Evolutionary conservation across 305 asterid species (phyloP), one percentile per base, ranked within the genome.

Genomic region (Salvia sclarea): DNA sequence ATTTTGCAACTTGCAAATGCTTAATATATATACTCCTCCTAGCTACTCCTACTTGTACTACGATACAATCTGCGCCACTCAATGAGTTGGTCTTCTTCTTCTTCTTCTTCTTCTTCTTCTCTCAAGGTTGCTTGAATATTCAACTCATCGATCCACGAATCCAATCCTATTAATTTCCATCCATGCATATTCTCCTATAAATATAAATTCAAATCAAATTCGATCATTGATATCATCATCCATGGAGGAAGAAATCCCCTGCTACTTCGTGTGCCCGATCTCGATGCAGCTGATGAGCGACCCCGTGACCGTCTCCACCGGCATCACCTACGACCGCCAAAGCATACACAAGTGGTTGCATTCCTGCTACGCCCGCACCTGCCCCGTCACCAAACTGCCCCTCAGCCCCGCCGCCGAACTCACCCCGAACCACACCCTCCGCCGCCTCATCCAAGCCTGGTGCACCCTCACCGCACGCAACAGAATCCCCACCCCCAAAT

Each of bases 251-350:
- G 95, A 86, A 14, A 66, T 88, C 50, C 95, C 95, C 4, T 70
- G 79, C 56, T 76, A 80, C 71, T 92, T 92, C 60, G 59, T 83
- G 13, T 92, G 98, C 58, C 98, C 98, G 5, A 92, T 92, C 45
- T 92, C 98, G 8, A 77, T 89, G 87, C 88, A 92, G 78, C 76
- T 90, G 1, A 92, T 92, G 98, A 80, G 59, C 38, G 97, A 92
- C 75, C 98, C 98, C 0, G 98, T 92, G 0, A 86, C 78, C 1
- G 57, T 85, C 60, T 30, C 88, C 1, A 86, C 97, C 4, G 98
- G 98, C 0, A 90, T 92, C 17, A 83, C 98, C 2, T 92, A 89
- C 68, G 97, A 92, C 73, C 24, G 98, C 7, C 74, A 75, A 41
- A 77, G 16, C 81, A 89, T 92, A n/a, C 90, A 91, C 12, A 87